A percentile compares a stretch with the other conserved stretches of the same genome.
These are phyloP conservation scores for Lactifluus pinguis DNA, from an alignment of 768 basidiomycete genomes.

Conservation along the genomic window DNA sequence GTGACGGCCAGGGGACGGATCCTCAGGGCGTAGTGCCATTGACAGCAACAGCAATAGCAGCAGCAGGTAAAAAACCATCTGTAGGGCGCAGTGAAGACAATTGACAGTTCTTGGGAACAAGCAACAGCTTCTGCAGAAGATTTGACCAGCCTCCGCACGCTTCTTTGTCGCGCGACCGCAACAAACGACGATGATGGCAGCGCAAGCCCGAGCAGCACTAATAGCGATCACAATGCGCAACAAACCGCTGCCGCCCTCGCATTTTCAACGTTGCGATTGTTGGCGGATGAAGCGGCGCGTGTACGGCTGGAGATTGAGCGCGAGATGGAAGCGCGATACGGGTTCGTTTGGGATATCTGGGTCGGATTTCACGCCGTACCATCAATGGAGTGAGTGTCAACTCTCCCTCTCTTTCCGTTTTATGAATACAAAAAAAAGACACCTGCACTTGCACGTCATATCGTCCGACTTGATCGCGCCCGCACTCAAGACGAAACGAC, in stretches of 20 bases:
- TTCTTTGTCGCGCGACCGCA: constrained; percentile 36
- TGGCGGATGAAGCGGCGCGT: constrained; percentile 48
- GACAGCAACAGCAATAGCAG: no score
- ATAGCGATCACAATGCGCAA: no score
- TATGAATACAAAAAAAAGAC: constrained; percentile 46
- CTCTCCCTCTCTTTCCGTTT: neutral
- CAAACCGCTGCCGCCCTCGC: no score
- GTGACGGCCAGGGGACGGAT: no score
- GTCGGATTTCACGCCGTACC: constrained; percentile 79
- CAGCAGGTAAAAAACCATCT: no score
- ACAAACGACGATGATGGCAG: constrained; percentile 32
- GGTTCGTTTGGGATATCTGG: constrained; percentile 71
- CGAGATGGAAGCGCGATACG: constrained; percentile 71
- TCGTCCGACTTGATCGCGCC: constrained; percentile 68
- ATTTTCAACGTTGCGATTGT: constrained; percentile 34
- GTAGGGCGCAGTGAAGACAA: no score
- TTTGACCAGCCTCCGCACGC: constrained; percentile 7
- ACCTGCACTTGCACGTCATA: constrained; percentile 79
- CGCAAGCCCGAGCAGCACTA: neutral
- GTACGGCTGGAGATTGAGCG: constrained; percentile 55
- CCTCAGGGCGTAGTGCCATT: no score
- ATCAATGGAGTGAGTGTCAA: constrained; percentile 67
- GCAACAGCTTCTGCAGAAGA: constrained; percentile 8
- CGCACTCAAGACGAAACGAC: constrained; percentile 75
- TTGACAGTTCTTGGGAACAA: no score